Base-by-base conservation (phyloP, 495 filamentous ascomycete genomes). In the Terfezia boudieri region DNA sequence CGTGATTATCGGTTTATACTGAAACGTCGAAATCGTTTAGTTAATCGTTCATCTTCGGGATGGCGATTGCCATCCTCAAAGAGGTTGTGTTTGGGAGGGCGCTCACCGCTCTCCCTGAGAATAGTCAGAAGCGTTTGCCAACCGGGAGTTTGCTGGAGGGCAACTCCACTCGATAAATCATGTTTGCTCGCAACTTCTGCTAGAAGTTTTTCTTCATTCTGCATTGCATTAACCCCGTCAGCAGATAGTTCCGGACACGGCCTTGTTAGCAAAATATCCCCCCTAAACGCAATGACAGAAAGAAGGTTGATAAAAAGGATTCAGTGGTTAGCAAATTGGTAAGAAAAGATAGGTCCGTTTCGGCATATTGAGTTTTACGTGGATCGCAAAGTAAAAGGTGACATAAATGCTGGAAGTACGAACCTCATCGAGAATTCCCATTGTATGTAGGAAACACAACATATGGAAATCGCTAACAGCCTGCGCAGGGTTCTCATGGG, bases 1-100 rank as follows among this genome's bases (percentile, higher is more conserved):
- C 95, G 76, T 61, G 26, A 32, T 32, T 32, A 32, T 32, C 26
- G 89, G 92, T 90, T 95, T 96, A 95, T 74, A 78, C 85, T 94
- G 86, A 93, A 79, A 77, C 84, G 83, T 82, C 88, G 87, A 74
- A 95, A 83, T 76, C 85, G 82, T 81, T 95, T 95, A 94, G 88
- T 80, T 85, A 94, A 83, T 64, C 80, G 80, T 76, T 84, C 83
- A 69, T 71, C 69, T 66, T 71, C 72, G 57, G 65, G 68, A 57
- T 66, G 56, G 55, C 53, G 59, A 60, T 61, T 60, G 53, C 56
- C 56, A 58, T 62, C 58, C 38, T 52, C 37, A 55, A 55, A n/a
- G 49, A 64, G 63, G 61, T 64, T 57, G 57, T 54, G 62, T 62
- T 66, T 66, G 61, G 70, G 68, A 68, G 72, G 76, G 70, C 74